Evolutionary conservation across 768 basidiomycete species (phyloP).

Genomic region (Leccinum ochraceum): DNA sequence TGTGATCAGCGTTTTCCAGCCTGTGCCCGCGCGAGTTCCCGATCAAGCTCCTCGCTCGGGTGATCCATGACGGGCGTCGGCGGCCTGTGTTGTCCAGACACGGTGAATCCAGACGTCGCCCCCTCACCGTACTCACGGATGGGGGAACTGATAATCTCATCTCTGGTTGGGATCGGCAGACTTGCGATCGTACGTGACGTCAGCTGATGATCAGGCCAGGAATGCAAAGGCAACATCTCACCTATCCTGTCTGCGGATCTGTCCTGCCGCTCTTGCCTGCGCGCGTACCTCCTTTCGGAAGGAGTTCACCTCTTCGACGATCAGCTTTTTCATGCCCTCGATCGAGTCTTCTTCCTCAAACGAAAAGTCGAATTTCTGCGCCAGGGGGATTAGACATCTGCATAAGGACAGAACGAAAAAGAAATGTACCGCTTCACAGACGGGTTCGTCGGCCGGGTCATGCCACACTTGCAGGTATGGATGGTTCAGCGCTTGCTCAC

Average conservation of each 20-base stretch:
- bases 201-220: not conserved
- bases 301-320: conserved; percentile 86
- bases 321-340: conserved; percentile 95
- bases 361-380: conserved; percentile 85
- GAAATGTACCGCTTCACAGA: conserved; percentile 68
- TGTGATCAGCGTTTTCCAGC: conserved; percentile 33
- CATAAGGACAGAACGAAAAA: not conserved
- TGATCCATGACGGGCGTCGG: conserved; percentile 81
- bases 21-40: conserved; percentile 79
- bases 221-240: conserved; percentile 25
- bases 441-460: conserved; percentile 92
- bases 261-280: conserved; percentile 73
- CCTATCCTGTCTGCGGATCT: conserved; percentile 80
- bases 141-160: conserved; percentile 80
- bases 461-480: conserved; percentile 98
- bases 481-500: conserved; percentile 93
- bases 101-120: conserved; percentile 69
- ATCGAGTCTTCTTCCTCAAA: conserved; percentile 97
- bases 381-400: not conserved
- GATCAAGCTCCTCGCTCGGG: conserved; percentile 82
- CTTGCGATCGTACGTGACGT: conserved; percentile 35
- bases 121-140: conserved; percentile 63
- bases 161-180: conserved; percentile 76
- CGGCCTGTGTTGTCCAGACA: conserved; percentile 43
- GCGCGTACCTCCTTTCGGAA: conserved; percentile 90